These are phyloP conservation scores for Astrocystis sublimbata DNA, from an alignment of 495 filamentous ascomycete species.

Conservation along the genomic window DNA sequence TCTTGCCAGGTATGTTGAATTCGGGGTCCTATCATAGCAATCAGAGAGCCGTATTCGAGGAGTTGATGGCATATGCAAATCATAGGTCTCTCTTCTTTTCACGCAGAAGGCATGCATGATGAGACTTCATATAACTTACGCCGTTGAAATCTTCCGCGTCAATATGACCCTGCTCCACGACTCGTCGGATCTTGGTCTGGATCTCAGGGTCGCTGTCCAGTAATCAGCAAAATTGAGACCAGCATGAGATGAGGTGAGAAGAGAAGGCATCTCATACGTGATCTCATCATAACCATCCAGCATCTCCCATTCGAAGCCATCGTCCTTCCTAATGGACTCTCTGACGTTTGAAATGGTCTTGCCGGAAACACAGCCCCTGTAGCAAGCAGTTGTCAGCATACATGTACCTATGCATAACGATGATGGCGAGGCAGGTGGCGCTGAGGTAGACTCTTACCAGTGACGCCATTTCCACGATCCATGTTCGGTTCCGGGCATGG, in stretches of 20 bases:
- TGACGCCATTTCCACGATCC: slow-evolving; percentile 69
- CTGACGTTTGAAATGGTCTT: slow-evolving; percentile 58
- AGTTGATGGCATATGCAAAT: not conserved
- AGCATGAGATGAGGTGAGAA: not conserved
- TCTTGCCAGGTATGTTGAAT: slow-evolving; percentile 65
- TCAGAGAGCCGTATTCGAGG: slow-evolving; percentile 8
- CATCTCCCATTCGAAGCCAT: slow-evolving; percentile 43
- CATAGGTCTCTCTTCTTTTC: no score
- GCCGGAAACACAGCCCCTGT: slow-evolving; percentile 81
- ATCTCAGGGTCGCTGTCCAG: slow-evolving; percentile 43
- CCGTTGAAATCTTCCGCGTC: slow-evolving; percentile 77
- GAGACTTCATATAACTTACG: slow-evolving; percentile 49
- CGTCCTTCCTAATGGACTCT: slow-evolving; percentile 40
- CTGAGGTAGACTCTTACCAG: slow-evolving; percentile 60
- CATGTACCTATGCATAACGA: no score
- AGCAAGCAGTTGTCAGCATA: slow-evolving; percentile 11
- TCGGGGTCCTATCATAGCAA: slow-evolving; percentile 59
- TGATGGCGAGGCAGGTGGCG: not conserved
- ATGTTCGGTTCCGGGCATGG: slow-evolving; percentile 43
- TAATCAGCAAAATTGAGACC: slow-evolving; percentile 7
- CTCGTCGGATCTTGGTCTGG: slow-evolving; percentile 63
- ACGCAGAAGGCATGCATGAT: no score
- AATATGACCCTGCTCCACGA: slow-evolving; percentile 69
- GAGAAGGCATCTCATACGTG: slow-evolving; percentile 29
- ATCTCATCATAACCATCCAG: slow-evolving; percentile 77